phyloP scores from a whole-genome alignment of 345 rosid species.

The Hibiscus syriacus region DNA sequence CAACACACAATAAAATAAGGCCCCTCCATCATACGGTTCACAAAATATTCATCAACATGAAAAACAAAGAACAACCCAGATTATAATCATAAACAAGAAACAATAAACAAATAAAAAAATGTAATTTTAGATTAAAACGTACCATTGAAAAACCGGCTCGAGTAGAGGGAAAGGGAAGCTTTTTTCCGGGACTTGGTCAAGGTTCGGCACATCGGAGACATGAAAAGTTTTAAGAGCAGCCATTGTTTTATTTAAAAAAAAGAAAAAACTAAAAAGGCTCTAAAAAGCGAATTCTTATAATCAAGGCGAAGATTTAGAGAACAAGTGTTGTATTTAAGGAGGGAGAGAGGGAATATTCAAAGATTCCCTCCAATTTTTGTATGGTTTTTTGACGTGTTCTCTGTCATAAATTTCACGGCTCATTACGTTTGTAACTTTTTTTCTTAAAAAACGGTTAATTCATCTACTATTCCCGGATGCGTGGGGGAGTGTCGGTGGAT shows the following conservation, averaged over 20 bases:
- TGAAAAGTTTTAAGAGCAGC: constrained; percentile 71
- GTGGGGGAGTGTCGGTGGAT: not conserved
- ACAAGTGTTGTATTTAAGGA: constrained; percentile 2
- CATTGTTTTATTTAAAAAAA: not conserved
- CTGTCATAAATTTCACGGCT: not conserved
- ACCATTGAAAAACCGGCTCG: constrained; percentile 37
- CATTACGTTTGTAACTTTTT: not conserved
- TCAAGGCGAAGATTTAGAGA: not conserved
- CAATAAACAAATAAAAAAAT: not conserved
- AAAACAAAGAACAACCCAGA: not conserved
- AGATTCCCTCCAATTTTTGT: constrained; percentile 10
- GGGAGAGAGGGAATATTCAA: not conserved
- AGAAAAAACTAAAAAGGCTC: not conserved
- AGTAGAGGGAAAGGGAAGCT: constrained; percentile 31
- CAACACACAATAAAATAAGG: constrained; percentile 8
- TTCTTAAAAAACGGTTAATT: not conserved
- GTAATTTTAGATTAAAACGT: not conserved
- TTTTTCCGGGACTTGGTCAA: constrained; percentile 57
- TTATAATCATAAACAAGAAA: not conserved
- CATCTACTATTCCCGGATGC: not conserved
- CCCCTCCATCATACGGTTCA: not conserved
- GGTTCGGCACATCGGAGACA: constrained; percentile 70
- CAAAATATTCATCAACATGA: not conserved
- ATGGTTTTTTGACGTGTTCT: constrained; percentile 1
- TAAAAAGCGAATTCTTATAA: not conserved